These are phyloP conservation scores for Ceratobasidium sp. DNA, from an alignment of 1,284 basidiomycete species.

Conservation along the genomic window DNA sequence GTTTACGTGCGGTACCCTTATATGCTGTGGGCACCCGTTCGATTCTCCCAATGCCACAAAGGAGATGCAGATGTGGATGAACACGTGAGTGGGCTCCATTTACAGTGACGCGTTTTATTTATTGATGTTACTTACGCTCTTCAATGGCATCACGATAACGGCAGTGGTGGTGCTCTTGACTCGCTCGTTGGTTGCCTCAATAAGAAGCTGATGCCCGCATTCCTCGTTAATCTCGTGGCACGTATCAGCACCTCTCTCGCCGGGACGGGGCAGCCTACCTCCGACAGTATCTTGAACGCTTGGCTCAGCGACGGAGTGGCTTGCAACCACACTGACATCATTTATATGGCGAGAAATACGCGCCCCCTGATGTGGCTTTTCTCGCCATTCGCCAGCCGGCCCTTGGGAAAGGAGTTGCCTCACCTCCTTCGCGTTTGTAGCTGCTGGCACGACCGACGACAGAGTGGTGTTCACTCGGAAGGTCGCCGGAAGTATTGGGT, in stretches of 20 bases:
- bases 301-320: not conserved
- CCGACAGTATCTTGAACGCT: not conserved
- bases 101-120: too few species aligned
- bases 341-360: not conserved
- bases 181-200: not conserved
- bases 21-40: slow-evolving; percentile 11
- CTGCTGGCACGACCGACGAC: not conserved
- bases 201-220: not conserved
- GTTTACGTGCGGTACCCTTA: not conserved
- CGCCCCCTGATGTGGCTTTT: slow-evolving; percentile 3
- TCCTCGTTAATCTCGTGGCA: not conserved
- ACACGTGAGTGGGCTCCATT: not conserved
- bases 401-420: not conserved
- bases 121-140: too few species aligned
- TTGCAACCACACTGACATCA: not conserved
- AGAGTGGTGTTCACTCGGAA: not conserved
- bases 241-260: not conserved
- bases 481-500: not conserved
- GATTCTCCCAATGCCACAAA: not conserved
- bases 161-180: not conserved
- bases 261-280: not conserved
- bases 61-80: slow-evolving; percentile 2
- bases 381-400: slow-evolving; percentile 5
- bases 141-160: not conserved
- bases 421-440: not conserved